Base-by-base conservation (phyloP, 1,284 basidiomycete genomes). In the Cryptococcus amylolentus region DNA sequence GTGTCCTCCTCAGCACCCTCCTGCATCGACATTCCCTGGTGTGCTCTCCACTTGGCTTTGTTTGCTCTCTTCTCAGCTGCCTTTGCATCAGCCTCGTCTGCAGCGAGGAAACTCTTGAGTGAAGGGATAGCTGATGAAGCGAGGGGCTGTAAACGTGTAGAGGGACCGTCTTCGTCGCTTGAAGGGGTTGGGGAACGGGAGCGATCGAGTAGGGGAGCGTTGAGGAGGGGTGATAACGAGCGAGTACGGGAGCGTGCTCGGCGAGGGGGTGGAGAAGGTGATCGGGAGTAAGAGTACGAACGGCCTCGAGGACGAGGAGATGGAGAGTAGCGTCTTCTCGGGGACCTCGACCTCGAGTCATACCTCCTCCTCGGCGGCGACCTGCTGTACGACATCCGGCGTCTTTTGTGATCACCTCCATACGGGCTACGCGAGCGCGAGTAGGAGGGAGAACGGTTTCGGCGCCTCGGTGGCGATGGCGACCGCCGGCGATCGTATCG, bases 111-210 rank as follows among this genome's bases (percentile, higher is more conserved):
- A 35, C 89, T 87, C 47, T 84, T 84, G 71, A 93, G 87, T 13
- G 88, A 91, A 13, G 88, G 86, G 39, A 93, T 67, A 6, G 84
- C 82, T 20, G 88, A 91, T 14, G 88, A 87, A 31, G 80, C 81
- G 9, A 94, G 83, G 16, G 86, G 85, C 60, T 68, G 62, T 0
- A 77, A 64, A 23, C 66, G 70, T 0, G 64, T 64, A 13, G 75
- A 70, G 56, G 77, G 76, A 39, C 81, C 81, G 41, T 72, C 71
- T 6, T 67, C 61, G 28, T 63, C 62, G 14, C 58, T 54, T 3
- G 69, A 62, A 16, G 67, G 66, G 2, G 69, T 67, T 26, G 48
- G 60, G 41, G 63, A 61, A 13, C 51, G 39, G 31, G 62, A 55
- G 27, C 55, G 48, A 23, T 55, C 46, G 27, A 48, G 52, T 27